These are phyloP conservation scores for Citrus inodora DNA, from an alignment of 345 rosid genomes.

Conservation along the genomic window DNA sequence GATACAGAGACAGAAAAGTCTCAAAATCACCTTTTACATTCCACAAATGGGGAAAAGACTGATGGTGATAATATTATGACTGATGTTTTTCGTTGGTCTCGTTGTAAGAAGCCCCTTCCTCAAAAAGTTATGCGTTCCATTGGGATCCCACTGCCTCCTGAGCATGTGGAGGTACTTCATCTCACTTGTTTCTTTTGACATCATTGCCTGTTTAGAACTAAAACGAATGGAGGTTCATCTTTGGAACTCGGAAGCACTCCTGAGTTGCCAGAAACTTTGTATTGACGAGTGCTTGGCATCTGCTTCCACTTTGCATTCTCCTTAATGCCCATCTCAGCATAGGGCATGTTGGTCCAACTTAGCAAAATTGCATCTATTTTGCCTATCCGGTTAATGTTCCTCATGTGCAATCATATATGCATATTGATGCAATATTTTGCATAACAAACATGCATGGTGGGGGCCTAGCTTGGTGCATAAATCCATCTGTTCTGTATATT, in stretches of 20 bases:
- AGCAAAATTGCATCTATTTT: neutral
- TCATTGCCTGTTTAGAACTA: conserved; percentile 1
- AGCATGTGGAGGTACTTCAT: conserved; percentile 71
- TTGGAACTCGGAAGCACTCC: neutral
- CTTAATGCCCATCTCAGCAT: neutral
- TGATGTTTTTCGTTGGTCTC: conserved; percentile 92
- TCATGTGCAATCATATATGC: neutral
- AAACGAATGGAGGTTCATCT: neutral
- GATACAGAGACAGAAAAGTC: conserved; percentile 66
- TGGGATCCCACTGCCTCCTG: conserved; percentile 87
- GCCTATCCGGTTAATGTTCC: neutral
- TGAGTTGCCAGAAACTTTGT: neutral
- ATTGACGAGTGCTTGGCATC: neutral
- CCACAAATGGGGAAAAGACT: conserved; percentile 67
- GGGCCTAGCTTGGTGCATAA: neutral
- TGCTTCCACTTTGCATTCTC: neutral
- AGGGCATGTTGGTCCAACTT: neutral
- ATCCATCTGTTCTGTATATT: neutral
- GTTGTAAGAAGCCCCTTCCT: conserved; percentile 87
- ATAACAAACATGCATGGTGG: neutral
- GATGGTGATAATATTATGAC: conserved; percentile 58
- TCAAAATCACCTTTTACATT: conserved; percentile 55
- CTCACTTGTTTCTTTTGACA: neutral
- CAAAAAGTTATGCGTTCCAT: conserved; percentile 83
- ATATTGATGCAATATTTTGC: neutral